Percentiles rank a stretch among this genome's conserved stretches.
phyloP scores from a whole-genome alignment of 257 asterid species.

The Solanum tacnaense region DNA sequence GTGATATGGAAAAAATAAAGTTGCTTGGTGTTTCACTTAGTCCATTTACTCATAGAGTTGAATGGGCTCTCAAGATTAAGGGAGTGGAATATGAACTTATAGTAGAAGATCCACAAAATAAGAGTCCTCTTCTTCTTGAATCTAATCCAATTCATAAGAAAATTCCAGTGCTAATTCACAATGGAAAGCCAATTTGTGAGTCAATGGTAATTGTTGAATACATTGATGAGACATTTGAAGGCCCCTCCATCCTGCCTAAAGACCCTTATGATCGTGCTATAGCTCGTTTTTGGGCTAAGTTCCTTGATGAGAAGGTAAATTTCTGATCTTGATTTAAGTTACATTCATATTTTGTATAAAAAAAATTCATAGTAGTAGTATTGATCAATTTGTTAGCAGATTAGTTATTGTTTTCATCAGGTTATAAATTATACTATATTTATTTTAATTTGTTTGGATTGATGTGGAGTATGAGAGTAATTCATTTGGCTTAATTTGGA shows the following conservation, averaged over 20 bases:
- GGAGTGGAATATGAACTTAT: not conserved
- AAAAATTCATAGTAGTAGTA: not conserved
- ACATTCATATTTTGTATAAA: too few species aligned
- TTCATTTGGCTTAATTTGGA: too few species aligned
- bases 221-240: not conserved
- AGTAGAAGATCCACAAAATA: not conserved
- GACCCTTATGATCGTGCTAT: not conserved
- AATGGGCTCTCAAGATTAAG: not conserved
- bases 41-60: not conserved
- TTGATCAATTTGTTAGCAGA: not conserved
- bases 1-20: not conserved
- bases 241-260: not conserved
- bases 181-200: not conserved
- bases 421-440: rapidly evolving
- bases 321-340: not conserved
- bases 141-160: not conserved
- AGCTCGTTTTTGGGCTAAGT: not conserved
- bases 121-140: not conserved
- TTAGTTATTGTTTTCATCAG: not conserved
- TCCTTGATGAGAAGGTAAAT: not conserved
- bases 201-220: not conserved
- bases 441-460: not conserved
- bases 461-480: too few species aligned
- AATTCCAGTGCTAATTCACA: not conserved
- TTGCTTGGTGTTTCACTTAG: not conserved